Percentiles rank a stretch among this genome's conserved stretches.
Conservation (phyloP, 2,329 filamentous ascomycete genomes). For the Diaporthe destruens region DNA sequence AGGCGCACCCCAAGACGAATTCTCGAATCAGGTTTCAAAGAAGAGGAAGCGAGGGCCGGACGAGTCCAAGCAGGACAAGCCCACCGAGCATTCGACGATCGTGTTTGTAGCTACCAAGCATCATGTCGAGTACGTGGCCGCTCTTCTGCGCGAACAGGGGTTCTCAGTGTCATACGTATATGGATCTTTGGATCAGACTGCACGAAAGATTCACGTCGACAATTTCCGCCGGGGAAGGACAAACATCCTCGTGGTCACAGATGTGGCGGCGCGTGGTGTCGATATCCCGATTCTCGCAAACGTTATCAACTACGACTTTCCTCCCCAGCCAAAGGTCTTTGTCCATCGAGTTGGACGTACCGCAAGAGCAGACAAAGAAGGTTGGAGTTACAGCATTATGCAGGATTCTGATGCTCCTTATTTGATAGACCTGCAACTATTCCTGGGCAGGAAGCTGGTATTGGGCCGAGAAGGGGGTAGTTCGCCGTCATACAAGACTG, state of each 20-base stretch:
- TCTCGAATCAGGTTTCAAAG: conserved; percentile 63
- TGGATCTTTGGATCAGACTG: conserved; percentile 92
- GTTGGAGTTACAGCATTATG: conserved; percentile 96
- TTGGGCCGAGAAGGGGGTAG: conserved; percentile 74
- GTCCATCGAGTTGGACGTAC: conserved; percentile 97
- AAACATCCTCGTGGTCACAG: conserved; percentile 94
- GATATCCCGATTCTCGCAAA: conserved; percentile 97
- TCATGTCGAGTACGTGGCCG: conserved; percentile 92
- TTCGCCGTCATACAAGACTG: conserved; percentile 79
- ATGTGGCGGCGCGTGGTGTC: conserved; percentile 96
- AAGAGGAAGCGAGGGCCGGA: conserved; percentile 79
- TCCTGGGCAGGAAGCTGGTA: conserved; percentile 86
- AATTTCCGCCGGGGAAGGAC: conserved; percentile 87
- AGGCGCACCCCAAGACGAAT: conserved; percentile 60
- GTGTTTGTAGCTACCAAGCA: conserved; percentile 96
- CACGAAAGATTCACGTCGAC: conserved; percentile 90
- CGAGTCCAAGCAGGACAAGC: conserved; percentile 71
- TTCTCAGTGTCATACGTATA: conserved; percentile 96
- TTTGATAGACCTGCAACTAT: conserved; percentile 92
- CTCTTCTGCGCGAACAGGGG: conserved; percentile 82
- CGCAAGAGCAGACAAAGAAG: conserved; percentile 89
- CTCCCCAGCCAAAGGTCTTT: conserved; percentile 95
- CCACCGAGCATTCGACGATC: conserved; percentile 92
- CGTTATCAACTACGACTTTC: conserved; percentile 99
- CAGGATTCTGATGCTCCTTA: conserved; percentile 91